Base-by-base conservation (phyloP, 805 yeast genomes). In the Metschnikowia borealis region DNA sequence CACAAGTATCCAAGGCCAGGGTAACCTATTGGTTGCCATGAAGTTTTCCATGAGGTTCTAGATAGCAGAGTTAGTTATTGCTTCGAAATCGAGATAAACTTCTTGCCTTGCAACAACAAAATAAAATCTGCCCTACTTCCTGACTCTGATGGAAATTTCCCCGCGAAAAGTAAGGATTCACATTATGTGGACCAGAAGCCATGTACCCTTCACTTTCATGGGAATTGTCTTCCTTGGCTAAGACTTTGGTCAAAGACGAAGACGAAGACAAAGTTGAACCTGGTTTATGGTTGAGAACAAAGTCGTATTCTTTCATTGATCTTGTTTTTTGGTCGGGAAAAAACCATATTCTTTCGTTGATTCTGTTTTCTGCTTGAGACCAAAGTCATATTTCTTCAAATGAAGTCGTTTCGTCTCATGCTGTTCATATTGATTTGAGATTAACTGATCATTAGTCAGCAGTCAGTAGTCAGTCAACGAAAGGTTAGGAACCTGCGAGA, bases 1-100 rank as follows among this genome's bases (percentile, higher is more conserved):
- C 98, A 0, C 99, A 94, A 70, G 97, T 99, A 4, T 75, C 84
- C 43, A 82, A 80, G 63, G 81, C 85, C 58, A 87, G 66, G 97
- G 92, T 61, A 94, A 94, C 66, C 96, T 94, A 68, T 68, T 94
- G 58, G 78, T 89, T 55, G 82, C 92, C 44, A 81, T 94, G 77
- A 90, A 90, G 2, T 18, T 3, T 18, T 18, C 20, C 20, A 18
- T 18, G 20, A 18, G 20, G 20, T 3, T 18, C 20, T 2, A 18
- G 20, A 18, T 3, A 18, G 20, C 20, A 18, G 20, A 18, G 20
- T 18, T 18, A 18, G 3, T 18, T 18, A 18, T 18, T 18, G 20
- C 20, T 18, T 18, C 20, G 3, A 18, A 18, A 3, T 18, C 20
- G 3, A 18, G 20, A 2, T 18, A 18, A 2, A 18, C 20, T 3